Conservation (phyloP, 2,329 filamentous ascomycete species). For the Trichoderma sp. region DNA sequence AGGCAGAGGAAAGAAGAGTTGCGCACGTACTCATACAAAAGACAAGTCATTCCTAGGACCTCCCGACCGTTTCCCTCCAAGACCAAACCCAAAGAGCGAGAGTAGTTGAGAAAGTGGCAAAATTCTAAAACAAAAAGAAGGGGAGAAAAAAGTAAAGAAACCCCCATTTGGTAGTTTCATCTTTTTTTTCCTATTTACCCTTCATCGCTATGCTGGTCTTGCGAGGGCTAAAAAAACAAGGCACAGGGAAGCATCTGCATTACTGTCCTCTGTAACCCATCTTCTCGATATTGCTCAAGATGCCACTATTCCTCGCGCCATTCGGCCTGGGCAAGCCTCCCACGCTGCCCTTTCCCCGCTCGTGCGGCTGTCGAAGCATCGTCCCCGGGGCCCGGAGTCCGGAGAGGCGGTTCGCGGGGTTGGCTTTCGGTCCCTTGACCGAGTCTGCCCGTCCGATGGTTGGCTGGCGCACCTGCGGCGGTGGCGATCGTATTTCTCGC, state of each 20-base stretch:
- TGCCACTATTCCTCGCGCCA: conserved; percentile 59
- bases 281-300: conserved; percentile 84
- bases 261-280: conserved; percentile 66
- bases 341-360: conserved; percentile 47
- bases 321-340: conserved; percentile 53
- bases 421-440: conserved; percentile 48
- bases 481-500: conserved; percentile 28
- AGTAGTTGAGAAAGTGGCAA: not conserved
- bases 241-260: not conserved
- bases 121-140: not conserved
- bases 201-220: conserved; percentile 3
- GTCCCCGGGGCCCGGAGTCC: conserved; percentile 62
- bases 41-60: not conserved
- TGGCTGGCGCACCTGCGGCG: conserved; percentile 6
- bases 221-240: not conserved
- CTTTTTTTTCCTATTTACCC: not conserved
- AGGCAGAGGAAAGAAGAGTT: too few species aligned
- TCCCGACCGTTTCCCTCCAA: not conserved
- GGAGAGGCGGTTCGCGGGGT: conserved; percentile 37
- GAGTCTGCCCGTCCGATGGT: conserved; percentile 28
- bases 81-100: conserved; percentile 7
- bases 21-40: conserved; percentile 11
- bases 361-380: conserved; percentile 46
- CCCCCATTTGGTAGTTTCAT: not conserved
- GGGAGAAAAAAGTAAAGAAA: not conserved